Percentiles rank a stretch among this genome's conserved stretches.
These are phyloP conservation scores for Debaryomyces singareniensis DNA, from an alignment of 1,139 yeast genomes.

Conservation along the genomic window DNA sequence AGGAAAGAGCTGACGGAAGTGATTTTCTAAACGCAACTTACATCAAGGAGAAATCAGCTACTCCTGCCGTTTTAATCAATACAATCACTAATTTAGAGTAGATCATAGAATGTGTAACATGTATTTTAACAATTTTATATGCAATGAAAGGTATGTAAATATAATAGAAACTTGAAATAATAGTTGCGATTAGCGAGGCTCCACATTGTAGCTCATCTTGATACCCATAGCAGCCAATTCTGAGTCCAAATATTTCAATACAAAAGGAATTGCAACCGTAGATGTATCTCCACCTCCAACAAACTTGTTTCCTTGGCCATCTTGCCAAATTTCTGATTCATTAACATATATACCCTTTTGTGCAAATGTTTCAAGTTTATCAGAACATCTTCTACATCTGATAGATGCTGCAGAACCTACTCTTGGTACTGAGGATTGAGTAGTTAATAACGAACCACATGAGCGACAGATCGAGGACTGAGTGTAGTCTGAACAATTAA, in stretches of 20 bases:
- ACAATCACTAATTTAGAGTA: constrained; percentile 1
- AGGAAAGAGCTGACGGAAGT: constrained; percentile 55
- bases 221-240: constrained; percentile 99
- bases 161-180: not conserved
- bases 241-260: constrained; percentile 88
- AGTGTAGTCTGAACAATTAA: constrained; percentile 94
- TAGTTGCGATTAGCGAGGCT: constrained; percentile 36
- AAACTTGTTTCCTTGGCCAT: constrained; percentile 87
- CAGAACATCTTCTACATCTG: constrained; percentile 90
- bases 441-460: constrained; percentile 88
- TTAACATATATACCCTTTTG: constrained; percentile 43
- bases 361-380: constrained; percentile 42
- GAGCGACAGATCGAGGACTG: constrained; percentile 85
- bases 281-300: constrained; percentile 91
- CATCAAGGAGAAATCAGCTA: constrained; percentile 37
- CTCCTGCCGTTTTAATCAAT: constrained; percentile 14
- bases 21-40: constrained; percentile 65
- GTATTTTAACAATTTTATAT: constrained; percentile 2
- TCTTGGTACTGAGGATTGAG: constrained; percentile 87
- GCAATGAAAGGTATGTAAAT: constrained; percentile 3
- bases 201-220: constrained; percentile 78
- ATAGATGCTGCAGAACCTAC: constrained; percentile 74
- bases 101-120: constrained; percentile 1
- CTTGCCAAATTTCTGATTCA: constrained; percentile 92
- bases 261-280: constrained; percentile 95